These are phyloP conservation scores for Physcomitrium patens DNA, from an alignment of 225 moss, liverwort and hornwort genomes.

Conservation along the genomic window DNA sequence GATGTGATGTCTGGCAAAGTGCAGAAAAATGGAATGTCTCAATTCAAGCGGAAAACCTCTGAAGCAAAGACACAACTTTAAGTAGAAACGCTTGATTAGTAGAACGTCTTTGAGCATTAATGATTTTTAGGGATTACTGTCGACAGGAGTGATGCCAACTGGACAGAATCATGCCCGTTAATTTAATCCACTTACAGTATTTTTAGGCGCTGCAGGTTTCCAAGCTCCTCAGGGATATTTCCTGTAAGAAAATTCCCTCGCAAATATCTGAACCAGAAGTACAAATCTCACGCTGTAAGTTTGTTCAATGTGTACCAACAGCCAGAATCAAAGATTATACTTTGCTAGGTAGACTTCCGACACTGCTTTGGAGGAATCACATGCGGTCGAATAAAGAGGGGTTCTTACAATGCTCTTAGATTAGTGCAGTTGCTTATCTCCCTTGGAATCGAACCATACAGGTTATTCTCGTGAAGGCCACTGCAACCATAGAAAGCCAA, in stretches of 20 bases:
- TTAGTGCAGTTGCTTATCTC: constrained; percentile 66
- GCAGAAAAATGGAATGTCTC: constrained; percentile 2
- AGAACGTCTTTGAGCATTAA: too few relatives aligned
- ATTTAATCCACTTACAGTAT: constrained; percentile 59
- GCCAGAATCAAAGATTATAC: constrained; percentile 4
- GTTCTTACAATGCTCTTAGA: constrained; percentile 71
- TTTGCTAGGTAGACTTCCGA: not conserved
- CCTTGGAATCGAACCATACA: constrained; percentile 77
- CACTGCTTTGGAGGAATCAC: too few relatives aligned
- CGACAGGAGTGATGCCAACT: constrained; percentile 2
- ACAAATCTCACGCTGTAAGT: not conserved
- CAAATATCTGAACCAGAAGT: constrained; percentile 64
- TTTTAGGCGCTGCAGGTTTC: constrained; percentile 54
- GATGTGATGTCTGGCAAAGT: not conserved
- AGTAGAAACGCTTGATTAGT: not conserved
- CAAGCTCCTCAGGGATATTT: constrained; percentile 65
- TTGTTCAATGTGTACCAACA: not conserved
- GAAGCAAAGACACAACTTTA: not conserved
- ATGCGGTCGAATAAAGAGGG: not conserved
- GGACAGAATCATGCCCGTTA: not conserved
- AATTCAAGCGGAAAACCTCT: not conserved
- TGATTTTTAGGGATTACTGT: not conserved
- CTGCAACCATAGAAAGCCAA: constrained; percentile 39
- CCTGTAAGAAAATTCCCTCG: constrained; percentile 71
- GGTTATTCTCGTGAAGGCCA: constrained; percentile 76